phyloP scores from a whole-genome alignment of 2,329 filamentous ascomycete species.

The Epichloe gansuensis region DNA sequence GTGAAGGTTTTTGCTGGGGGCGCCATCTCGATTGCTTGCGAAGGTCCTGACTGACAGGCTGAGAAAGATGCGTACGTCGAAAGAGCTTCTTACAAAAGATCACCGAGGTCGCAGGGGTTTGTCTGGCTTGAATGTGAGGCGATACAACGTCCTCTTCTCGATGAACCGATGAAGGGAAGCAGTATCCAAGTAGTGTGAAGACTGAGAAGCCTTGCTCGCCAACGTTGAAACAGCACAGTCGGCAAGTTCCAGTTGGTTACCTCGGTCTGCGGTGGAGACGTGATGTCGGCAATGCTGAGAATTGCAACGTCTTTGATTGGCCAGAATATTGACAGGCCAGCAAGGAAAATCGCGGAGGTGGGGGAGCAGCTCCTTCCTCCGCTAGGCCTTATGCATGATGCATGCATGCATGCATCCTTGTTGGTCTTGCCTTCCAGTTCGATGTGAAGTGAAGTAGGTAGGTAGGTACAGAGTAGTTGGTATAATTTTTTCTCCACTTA shows the following conservation, averaged over 20 bases:
- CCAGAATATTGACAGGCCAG: not conserved
- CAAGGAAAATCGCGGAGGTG: not conserved
- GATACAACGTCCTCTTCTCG: not conserved
- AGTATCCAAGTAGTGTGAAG: not conserved
- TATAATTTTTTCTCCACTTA: not conserved
- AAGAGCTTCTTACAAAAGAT: not conserved
- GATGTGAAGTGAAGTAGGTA: not conserved
- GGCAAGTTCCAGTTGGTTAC: not conserved
- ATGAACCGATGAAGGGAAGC: not conserved
- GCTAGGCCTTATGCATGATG: too few relatives aligned
- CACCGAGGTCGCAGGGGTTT: not conserved
- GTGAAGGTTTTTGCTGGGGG: constrained; percentile 38
- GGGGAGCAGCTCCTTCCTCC: not conserved
- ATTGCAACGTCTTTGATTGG: not conserved
- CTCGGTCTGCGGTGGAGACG: constrained; percentile 1
- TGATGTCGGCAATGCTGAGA: not conserved
- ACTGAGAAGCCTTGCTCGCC: not conserved
- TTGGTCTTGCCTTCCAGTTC: not conserved
- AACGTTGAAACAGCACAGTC: not conserved
- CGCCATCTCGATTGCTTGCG: constrained; percentile 16
- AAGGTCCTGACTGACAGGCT: not conserved
- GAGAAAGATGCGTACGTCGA: not conserved
- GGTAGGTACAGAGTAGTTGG: not conserved
- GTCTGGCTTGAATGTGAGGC: not conserved
- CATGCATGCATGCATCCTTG: too few relatives aligned